Base-by-base conservation (phyloP, 768 basidiomycete genomes). In the Russula earlei region DNA sequence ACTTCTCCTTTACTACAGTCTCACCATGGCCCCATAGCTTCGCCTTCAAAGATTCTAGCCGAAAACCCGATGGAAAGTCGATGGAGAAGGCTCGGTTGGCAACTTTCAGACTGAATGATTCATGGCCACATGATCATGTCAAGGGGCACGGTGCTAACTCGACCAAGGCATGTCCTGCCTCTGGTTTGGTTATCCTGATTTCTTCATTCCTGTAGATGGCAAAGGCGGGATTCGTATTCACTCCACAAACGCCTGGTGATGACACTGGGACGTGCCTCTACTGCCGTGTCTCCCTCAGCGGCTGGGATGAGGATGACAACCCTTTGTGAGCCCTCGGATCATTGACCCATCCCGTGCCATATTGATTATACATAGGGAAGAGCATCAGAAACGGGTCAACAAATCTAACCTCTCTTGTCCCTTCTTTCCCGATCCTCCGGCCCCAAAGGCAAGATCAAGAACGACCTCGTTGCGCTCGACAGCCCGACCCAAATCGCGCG, bases 231-330 rank as follows among this genome's bases (percentile, higher is more conserved):
- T 96, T 95, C 65, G 78, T 90, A 0, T 90, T 78, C 66, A 84
- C 83, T 0, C 88, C 91, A 2, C 79, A 83, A 54, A 69, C 74
- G 12, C 63, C 73, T 1, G 84, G 77, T 4, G 85, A 90, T 62
- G 94, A 98, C 68, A 80, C 83, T 1, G 91, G 82, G 0, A 83
- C 83, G 0, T 98, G 94, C 69, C 73, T 92, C 5, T 92, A 92
- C 65, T 98, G 94, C 67, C 75, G 83, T 42, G 74, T 85, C 33
- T 77, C 82, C 2, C 78, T 95, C 3, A 83, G 83, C 52, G 91
- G 88, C 1, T 98, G 94, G 94, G 89, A 92, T 41, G 72, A 76
- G 27, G 81, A 80, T 14, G 94, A 98, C 67, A 84, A 94, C 69
- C 94, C 94, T 14, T 67, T 84, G 94, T 96, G 69, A 55, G 87